Percentiles rank a stretch among this genome's conserved stretches.
phyloP scores from a whole-genome alignment of 306 rosid species.

The Vigna reflexopilosa region DNA sequence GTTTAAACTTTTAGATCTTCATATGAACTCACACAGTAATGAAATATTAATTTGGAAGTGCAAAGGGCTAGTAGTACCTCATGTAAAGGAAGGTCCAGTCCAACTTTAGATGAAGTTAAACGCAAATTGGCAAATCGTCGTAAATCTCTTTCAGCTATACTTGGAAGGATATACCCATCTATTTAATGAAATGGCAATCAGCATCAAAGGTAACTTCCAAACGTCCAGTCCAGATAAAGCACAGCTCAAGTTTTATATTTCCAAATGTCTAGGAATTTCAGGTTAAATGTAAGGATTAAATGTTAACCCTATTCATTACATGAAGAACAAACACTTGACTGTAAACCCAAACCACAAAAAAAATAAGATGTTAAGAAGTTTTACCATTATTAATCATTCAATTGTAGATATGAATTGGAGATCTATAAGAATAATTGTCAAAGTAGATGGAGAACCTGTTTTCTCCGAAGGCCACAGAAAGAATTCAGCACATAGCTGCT shows the following conservation, averaged over 20 bases:
- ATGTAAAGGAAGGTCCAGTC: conserved; percentile 66
- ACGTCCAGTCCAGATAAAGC: not conserved
- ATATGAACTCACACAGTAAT: not conserved
- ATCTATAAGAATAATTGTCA: conserved; percentile 19
- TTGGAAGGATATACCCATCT: conserved; percentile 84
- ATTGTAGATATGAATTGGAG: not conserved
- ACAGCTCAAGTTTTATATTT: conserved; percentile 9
- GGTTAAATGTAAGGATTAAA: not conserved
- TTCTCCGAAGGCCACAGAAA: conserved; percentile 76
- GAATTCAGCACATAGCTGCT: conserved; percentile 63
- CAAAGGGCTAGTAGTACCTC: conserved; percentile 53
- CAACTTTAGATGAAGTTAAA: conserved; percentile 60
- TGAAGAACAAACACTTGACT: conserved; percentile 15
- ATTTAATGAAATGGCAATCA: conserved; percentile 46
- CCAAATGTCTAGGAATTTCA: not conserved
- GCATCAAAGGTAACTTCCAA: conserved; percentile 19
- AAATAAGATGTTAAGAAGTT: not conserved
- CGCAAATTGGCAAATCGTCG: conserved; percentile 75
- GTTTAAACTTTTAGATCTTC: not conserved
- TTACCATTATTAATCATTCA: conserved; percentile 1
- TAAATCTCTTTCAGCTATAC: conserved; percentile 80
- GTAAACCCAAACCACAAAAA: not conserved
- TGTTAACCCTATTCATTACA: not conserved
- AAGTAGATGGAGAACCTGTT: conserved; percentile 66
- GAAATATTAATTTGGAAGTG: conserved; percentile 23